Evolutionary conservation across 305 asterid species (phyloP), one percentile per base, ranked within the genome.

Genomic region (Fraxinus latifolia): DNA sequence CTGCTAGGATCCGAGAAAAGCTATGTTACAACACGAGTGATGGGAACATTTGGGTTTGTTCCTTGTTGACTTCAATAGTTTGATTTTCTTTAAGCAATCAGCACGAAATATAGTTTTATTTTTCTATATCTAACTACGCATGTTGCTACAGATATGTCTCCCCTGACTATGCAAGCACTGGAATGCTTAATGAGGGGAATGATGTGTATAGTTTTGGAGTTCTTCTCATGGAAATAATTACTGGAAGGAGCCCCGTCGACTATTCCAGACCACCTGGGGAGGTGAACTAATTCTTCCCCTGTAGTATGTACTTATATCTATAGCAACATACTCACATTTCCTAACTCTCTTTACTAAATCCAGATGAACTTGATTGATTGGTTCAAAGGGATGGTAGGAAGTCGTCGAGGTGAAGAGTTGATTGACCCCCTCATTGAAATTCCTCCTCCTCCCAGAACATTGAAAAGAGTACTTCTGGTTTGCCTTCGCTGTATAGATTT

Each of bases 151-250:
- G 99, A 81, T 95, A 95, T 72, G 99, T 95, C 83, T 94, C 99
- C 85, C 99, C 99, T 55, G 99, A 95, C 87, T 95, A 95, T 86
- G 99, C 98, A 78, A 94, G 98, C 72, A 93, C 99, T 2, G 99
- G 99, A 12, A 94, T 94, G 99, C 98, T 95, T 74, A 95, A 92
- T 34, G 99, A 94, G 87, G 96, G 94, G 50, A 94, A 90, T 31
- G 99, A 95, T 32, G 96, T 95, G 71, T 95, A 95, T 84, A 94
- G 99, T 87, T 95, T 89, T 32, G 99, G 99, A 77, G 94, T 95
- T 90, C 89, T 94, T 77, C 96, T 95, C 83, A 95, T 95, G 99
- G 99, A 95, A 85, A 86, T 93, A 42, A 82, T 95, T 84, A 88
- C 96, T 0, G 99, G 99, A 85, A 90, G 97, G 89, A 90, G 92